Evolutionary conservation across 495 filamentous ascomycete species (phyloP).

Genomic region (Xylaria sp.): DNA sequence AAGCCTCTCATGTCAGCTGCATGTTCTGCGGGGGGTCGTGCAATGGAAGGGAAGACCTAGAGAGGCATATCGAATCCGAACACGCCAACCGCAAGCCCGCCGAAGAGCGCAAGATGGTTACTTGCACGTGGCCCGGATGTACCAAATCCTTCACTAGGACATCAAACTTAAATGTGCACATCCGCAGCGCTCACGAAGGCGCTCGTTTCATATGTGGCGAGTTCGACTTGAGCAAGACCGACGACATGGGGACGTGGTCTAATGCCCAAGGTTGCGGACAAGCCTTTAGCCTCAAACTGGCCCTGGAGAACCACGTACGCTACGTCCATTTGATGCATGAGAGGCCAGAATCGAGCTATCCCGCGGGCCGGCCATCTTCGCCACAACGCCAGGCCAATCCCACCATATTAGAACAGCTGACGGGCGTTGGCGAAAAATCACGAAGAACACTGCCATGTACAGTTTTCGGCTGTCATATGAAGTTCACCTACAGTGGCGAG

Average conservation of each 20-base stretch:
- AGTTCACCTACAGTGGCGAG: slow-evolving; percentile 73
- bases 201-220: slow-evolving; percentile 75
- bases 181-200: slow-evolving; percentile 75
- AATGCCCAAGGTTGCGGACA: slow-evolving; percentile 71
- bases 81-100: slow-evolving; percentile 65
- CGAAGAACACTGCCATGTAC: slow-evolving; percentile 66
- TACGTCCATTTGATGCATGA: slow-evolving; percentile 72
- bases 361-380: slow-evolving; percentile 36
- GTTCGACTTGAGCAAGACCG: slow-evolving; percentile 62
- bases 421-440: slow-evolving; percentile 64
- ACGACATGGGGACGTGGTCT: slow-evolving; percentile 69
- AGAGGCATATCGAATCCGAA: slow-evolving; percentile 71
- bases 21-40: slow-evolving; percentile 71
- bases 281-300: slow-evolving; percentile 71
- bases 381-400: slow-evolving; percentile 41
- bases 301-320: slow-evolving; percentile 81
- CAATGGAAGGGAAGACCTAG: slow-evolving; percentile 64
- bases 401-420: slow-evolving; percentile 54
- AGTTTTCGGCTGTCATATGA: slow-evolving; percentile 58
- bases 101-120: slow-evolving; percentile 65
- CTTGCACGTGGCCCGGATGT: slow-evolving; percentile 71
- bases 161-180: slow-evolving; percentile 80
- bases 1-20: slow-evolving; percentile 74
- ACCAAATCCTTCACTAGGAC: slow-evolving; percentile 75
- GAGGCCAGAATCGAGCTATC: slow-evolving; percentile 47